Evolutionary conservation across 192 early-diverging fungal species (phyloP).

Genomic region (Podila horticola): DNA sequence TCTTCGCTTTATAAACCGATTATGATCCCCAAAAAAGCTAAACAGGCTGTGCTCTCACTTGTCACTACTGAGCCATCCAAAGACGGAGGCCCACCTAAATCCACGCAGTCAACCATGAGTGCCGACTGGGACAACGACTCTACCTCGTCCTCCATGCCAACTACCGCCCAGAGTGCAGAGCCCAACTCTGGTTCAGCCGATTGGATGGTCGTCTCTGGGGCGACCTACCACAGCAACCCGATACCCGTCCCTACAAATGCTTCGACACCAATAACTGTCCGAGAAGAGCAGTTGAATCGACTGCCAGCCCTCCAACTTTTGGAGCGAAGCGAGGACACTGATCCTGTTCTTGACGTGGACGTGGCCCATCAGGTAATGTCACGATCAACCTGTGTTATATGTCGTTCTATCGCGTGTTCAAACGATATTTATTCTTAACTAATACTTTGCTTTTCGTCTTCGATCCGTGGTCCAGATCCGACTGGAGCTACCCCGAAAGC

Average conservation of each 20-base stretch:
- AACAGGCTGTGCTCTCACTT: constrained; percentile 23
- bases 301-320: constrained; percentile 51
- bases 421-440: background rate
- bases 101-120: constrained; percentile 31
- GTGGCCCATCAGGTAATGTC: constrained; percentile 60
- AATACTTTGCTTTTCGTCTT: background rate
- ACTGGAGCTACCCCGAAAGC: constrained; percentile 78
- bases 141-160: background rate
- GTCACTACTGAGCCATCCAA: constrained; percentile 45
- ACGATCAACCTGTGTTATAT: background rate
- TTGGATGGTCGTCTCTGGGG: constrained; percentile 39
- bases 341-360: constrained; percentile 53
- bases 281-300: constrained; percentile 36
- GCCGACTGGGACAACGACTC: constrained; percentile 36
- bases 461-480: constrained; percentile 67
- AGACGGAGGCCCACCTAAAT: constrained; percentile 27
- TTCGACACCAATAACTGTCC: constrained; percentile 12
- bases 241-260: background rate
- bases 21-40: constrained; percentile 37
- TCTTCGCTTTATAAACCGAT: constrained; percentile 33
- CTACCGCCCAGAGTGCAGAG: constrained; percentile 8
- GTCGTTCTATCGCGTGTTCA: background rate
- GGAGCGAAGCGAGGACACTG: constrained; percentile 54
- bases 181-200: constrained; percentile 31
- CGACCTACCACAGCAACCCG: constrained; percentile 10